A percentile compares a stretch with the other conserved stretches of the same genome.
These are phyloP conservation scores for Isabelozyma pseudorhagii DNA, from an alignment of 805 yeast species.

Conservation along the genomic window DNA sequence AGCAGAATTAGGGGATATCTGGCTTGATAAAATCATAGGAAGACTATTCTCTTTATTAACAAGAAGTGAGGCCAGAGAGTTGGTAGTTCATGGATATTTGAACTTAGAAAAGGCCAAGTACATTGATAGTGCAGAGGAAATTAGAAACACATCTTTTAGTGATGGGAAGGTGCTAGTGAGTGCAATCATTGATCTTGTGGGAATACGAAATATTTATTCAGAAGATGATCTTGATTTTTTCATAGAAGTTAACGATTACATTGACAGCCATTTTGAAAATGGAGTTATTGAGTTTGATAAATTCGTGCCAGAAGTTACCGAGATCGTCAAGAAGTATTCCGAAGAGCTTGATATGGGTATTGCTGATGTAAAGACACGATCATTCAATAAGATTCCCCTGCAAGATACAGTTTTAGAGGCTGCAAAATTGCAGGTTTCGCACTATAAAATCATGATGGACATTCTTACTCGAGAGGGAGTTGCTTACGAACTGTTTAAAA, in stretches of 20 bases:
- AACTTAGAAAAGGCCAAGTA: conserved; percentile 23
- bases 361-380: conserved; percentile 63
- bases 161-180: conserved; percentile 46
- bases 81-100: conserved; percentile 52
- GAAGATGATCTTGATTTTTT: conserved; percentile 15
- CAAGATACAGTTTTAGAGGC: conserved; percentile 48
- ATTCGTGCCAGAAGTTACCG: conserved; percentile 13
- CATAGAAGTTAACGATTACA: conserved; percentile 17
- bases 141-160: conserved; percentile 1
- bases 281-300: conserved; percentile 21
- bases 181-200: conserved; percentile 60
- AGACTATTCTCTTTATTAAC: conserved; percentile 40
- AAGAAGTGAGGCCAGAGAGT: conserved; percentile 59
- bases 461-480: conserved; percentile 16
- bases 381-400: conserved; percentile 39
- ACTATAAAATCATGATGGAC: conserved; percentile 52
- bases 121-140: not conserved
- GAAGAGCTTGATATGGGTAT: conserved; percentile 11
- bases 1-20: conserved; percentile 22
- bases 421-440: conserved; percentile 58
- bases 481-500: conserved; percentile 3
- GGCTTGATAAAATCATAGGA: conserved; percentile 41
- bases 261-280: conserved; percentile 9
- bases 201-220: conserved; percentile 9
- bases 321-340: conserved; percentile 11